Base-by-base conservation (phyloP, 306 rosid genomes). In the Corylus avellana region DNA sequence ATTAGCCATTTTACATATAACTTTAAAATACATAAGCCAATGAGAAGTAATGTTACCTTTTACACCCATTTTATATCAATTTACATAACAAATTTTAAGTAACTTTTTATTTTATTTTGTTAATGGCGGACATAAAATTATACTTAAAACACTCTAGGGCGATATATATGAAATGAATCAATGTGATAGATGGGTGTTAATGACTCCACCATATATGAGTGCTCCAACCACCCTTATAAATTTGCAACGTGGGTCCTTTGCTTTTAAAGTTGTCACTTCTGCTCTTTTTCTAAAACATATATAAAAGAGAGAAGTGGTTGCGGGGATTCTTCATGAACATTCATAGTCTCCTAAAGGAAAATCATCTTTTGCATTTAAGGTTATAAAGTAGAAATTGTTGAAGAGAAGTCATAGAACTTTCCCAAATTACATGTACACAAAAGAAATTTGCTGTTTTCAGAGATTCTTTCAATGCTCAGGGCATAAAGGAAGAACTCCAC, bases 401-500 rank as follows among this genome's bases (percentile, higher is more conserved):
- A 37, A 37, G 25, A 1, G 35, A 7, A 50, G 10, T 73, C 37
- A 63, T 50, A 73, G 83, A 86, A 83, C 83, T 77, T 79, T 57
- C 77, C 73, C 3, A 37, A 77, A 77, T 70, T 69, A 35, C 73
- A 12, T 11, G 44, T 27, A 42, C 14, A 39, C 35, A 48, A n/a
- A n/a, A 35, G 55, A 74, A 37, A 37, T 29, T 77, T 73, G 51
- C 74, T 69, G 68, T 27, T 59, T 78, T 68, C 1, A 25, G 77
- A 80, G 87, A 84, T 84, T 66, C 79, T 66, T 44, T 44, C 46
- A 4, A 72, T 48, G 67, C 64, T 7, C 47, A 81, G 57, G 46
- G 88, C 83, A 81, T 78, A 81, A 81, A 78, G 81, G 85, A 81
- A 49, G 85, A 81, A 49, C 83, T 78, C 88, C 83, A 81, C 85